Evolutionary conservation across 345 rosid genomes (phyloP), one percentile per base, ranked within the genome.

Genomic region (Moricandia moricandioides): DNA sequence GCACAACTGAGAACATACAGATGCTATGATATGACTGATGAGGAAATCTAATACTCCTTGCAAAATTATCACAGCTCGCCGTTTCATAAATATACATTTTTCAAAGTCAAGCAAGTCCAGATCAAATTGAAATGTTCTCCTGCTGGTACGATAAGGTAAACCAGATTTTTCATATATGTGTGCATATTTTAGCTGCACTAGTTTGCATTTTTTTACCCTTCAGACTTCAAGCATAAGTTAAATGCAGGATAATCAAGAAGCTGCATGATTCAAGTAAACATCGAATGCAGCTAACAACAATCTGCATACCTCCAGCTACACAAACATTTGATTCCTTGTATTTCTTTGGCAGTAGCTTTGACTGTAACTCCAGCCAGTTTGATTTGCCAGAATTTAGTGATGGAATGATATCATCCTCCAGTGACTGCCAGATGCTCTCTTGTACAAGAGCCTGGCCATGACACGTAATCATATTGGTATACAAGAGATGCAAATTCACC

Each of bases 321-420:
- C 99, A 95, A 80, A 95, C 79, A 76, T 88, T 92, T 67, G 96
- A 85, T 79, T 90, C 92, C 81, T 78, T 85, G 71, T 82, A 81
- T 55, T 80, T 82, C 80, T 83, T 90, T 8, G 93, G 84, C 37
- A 89, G 75, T 75, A 87, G 84, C 81, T 87, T 89, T 67, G 99
- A 88, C 67, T 92, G 97, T 51, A 92, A 79, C 58, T 95, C 99
- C 88, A 95, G 84, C 99, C 99, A 95, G 79, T 92, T 92, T 69
- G 88, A 82, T 86, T 86, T 89, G 70, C 83, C 80, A 79, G 84
- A 81, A 76, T 92, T 77, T 69, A 83, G 74, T 45, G 94, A 92
- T 67, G 97, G 99, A 69, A 89, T 80, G 72, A 95, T 83, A 68
- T 89, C 97, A 77, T 90, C 97, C 89, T 95, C 99, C 63, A 95